phyloP scores from a whole-genome alignment of 2,329 filamentous ascomycete species.

The Exophiala xenobiotica region DNA sequence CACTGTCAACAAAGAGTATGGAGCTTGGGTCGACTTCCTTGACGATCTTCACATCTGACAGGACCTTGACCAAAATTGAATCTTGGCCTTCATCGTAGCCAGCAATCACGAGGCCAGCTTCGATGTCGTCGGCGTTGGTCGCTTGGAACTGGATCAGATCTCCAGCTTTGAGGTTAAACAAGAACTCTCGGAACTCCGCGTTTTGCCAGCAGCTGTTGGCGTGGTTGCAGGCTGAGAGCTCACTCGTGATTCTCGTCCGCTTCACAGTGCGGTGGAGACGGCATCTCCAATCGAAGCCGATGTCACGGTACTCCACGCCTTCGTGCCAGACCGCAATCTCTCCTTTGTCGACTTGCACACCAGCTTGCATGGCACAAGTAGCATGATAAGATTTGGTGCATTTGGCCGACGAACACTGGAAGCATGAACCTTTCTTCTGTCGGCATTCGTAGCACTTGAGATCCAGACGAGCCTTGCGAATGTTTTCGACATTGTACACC shows the following conservation, averaged over 20 bases:
- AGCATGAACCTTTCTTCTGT: conserved; percentile 90
- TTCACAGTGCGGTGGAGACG: conserved; percentile 90
- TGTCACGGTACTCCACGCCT: conserved; percentile 86
- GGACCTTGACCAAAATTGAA: conserved; percentile 69
- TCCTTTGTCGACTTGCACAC: conserved; percentile 85
- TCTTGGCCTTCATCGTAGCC: conserved; percentile 67
- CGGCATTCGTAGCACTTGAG: conserved; percentile 95
- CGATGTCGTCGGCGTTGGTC: conserved; percentile 73
- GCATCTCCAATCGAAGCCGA: conserved; percentile 89
- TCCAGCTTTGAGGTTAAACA: conserved; percentile 65
- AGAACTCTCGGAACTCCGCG: conserved; percentile 55
- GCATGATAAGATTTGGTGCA: conserved; percentile 92
- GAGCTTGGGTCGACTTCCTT: conserved; percentile 62
- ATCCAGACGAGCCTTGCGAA: conserved; percentile 82
- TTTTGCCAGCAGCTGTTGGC: conserved; percentile 28
- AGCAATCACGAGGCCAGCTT: conserved; percentile 87
- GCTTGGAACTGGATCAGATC: conserved; percentile 84
- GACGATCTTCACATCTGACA: conserved; percentile 74
- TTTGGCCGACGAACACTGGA: conserved; percentile 94
- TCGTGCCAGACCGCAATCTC: conserved; percentile 84
- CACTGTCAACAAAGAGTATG: conserved; percentile 51
- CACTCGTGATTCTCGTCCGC: conserved; percentile 69
- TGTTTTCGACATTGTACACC: conserved; percentile 74
- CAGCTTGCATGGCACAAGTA: conserved; percentile 87
- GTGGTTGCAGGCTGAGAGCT: conserved; percentile 58